Base-by-base conservation (phyloP, 805 yeast species). In the Tetrapisispora nanseiensis region DNA sequence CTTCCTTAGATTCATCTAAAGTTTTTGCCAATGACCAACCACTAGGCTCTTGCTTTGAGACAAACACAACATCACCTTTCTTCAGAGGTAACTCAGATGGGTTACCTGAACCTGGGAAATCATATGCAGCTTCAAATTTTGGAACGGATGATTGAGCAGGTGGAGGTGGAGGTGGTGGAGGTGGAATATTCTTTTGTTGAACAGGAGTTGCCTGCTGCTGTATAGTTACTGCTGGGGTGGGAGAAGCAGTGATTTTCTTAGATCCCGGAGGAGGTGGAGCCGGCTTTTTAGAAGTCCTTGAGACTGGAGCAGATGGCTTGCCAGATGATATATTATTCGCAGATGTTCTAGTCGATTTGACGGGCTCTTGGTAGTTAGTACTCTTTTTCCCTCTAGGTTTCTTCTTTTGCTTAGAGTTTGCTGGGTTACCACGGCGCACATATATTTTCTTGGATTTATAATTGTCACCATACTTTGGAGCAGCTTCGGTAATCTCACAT, bases 11-110 rank as follows among this genome's bases (percentile, higher is more conserved):
- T 32, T 84, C 92, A 55, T 82, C 89, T 46, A 81, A 60, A 27
- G 77, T 70, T 59, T 82, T 83, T 9, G 87, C 97, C 44, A 92
- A 70, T 53, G 95, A 90, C 99, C 99, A 92, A 15, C 96, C 95
- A 47, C 85, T 89, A 36, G 80, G 78, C 44, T 82, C 85, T 49
- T 82, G 78, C 55, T 75, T 80, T 3, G 79, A 66, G 27, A 92
- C 76, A 47, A 77, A 77, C 29, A 90, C 78, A 37, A 86, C 68
- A 35, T 84, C 83, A 45, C 84, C 95, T 54, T 82, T 83, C 6
- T 71, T 65, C 31, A 90, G 69, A 6, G 96, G 86, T 45, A 89
- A 69, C 52, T 80, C 87, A 8, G 92, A 80, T 1, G 95, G 80
- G 12, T 81, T 73, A 15, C 90, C 92, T 1, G 87, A 75, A 6